Conservation (phyloP, 805 yeast genomes). For the Metschnikowia orientalis region DNA sequence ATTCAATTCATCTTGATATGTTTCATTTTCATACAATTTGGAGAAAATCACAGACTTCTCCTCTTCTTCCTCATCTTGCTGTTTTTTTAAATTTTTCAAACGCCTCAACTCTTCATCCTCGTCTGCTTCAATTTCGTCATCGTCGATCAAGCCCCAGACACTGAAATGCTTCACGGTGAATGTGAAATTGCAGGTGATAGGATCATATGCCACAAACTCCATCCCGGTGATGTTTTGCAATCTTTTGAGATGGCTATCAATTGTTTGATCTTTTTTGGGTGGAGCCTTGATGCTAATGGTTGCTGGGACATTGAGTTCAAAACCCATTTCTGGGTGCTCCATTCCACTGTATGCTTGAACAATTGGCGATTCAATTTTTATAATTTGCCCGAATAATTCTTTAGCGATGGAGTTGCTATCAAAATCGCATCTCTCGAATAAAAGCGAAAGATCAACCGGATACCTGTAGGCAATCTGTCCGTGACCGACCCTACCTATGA, state of each 20-base stretch:
- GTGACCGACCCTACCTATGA: conserved; percentile 61
- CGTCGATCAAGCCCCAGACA: conserved; percentile 81
- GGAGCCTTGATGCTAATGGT: conserved; percentile 61
- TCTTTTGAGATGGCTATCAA: conserved; percentile 43
- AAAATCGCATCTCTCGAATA: conserved; percentile 38
- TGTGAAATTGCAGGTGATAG: conserved; percentile 68
- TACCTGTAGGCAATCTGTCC: conserved; percentile 64
- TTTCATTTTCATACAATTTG: conserved; percentile 27
- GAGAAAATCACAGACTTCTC: conserved; percentile 32
- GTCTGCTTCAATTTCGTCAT: conserved; percentile 46
- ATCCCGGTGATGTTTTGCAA: conserved; percentile 59
- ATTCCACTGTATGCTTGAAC: conserved; percentile 62
- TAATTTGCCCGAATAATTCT: conserved; percentile 34
- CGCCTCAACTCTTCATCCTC: conserved; percentile 23
- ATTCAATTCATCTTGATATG: conserved; percentile 30
- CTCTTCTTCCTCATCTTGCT: conserved; percentile 40
- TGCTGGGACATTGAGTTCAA: conserved; percentile 74
- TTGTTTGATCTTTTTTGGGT: conserved; percentile 45
- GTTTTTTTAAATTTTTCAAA: conserved; percentile 30
- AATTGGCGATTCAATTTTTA: conserved; percentile 43
- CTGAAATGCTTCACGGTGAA: conserved; percentile 89
- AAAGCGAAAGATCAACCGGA: conserved; percentile 64
- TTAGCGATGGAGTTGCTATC: conserved; percentile 34
- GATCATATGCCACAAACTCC: conserved; percentile 77
- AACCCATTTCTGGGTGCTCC: conserved; percentile 52